phyloP scores from a whole-genome alignment of 495 filamentous ascomycete species.

The Penicillium soppii region DNA sequence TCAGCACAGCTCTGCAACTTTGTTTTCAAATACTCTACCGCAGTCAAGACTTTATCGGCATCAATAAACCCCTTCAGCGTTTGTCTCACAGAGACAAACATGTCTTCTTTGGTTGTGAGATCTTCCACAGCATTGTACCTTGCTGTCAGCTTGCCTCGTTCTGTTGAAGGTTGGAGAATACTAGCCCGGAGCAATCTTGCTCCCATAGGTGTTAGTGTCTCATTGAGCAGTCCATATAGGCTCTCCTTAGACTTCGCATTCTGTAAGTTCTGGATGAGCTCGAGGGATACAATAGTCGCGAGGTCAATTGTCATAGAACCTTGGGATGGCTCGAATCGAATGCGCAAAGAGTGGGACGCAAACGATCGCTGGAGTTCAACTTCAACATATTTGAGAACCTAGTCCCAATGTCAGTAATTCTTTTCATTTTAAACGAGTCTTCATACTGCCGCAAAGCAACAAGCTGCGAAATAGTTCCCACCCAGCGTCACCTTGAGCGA shows the following conservation, averaged over 20 bases:
- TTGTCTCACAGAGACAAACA: conserved; percentile 77
- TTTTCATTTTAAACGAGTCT: neutral
- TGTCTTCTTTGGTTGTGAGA: conserved; percentile 77
- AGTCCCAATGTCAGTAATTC: conserved; percentile 17
- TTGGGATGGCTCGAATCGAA: conserved; percentile 85
- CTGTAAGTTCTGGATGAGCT: conserved; percentile 86
- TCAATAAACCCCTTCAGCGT: conserved; percentile 71
- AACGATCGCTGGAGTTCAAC: conserved; percentile 64
- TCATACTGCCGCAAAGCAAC: conserved; percentile 83
- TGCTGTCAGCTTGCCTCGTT: conserved; percentile 56
- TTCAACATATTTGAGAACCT: conserved; percentile 84
- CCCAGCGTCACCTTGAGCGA: conserved; percentile 74
- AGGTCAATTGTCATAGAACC: conserved; percentile 94
- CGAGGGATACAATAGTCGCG: conserved; percentile 77
- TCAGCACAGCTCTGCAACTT: neutral
- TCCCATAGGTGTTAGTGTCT: conserved; percentile 86
- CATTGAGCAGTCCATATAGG: conserved; percentile 80
- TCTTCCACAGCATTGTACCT: conserved; percentile 86
- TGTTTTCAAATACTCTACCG: conserved; percentile 8
- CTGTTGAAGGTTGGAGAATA: conserved; percentile 86
- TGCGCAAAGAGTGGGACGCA: conserved; percentile 72
- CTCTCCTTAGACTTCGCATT: conserved; percentile 71
- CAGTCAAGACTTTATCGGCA: conserved; percentile 39
- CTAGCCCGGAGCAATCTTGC: conserved; percentile 75
- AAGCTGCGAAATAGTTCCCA: conserved; percentile 86